Evolutionary conservation across 2,329 filamentous ascomycete genomes (phyloP).

Genomic region (Emmonsiellopsis sp.): DNA sequence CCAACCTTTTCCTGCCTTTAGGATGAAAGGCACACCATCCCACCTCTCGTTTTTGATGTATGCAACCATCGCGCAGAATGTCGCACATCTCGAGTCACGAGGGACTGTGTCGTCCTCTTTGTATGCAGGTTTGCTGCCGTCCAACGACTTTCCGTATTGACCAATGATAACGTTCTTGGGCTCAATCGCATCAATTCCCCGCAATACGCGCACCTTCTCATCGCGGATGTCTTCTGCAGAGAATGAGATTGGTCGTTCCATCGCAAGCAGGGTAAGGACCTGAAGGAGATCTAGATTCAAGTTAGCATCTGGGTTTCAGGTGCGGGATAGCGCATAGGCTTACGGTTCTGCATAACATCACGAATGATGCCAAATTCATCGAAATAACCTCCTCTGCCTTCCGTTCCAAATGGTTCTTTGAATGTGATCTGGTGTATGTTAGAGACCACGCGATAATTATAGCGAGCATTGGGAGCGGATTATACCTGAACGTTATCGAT

Average conservation of each 20-base stretch:
- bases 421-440: constrained; percentile 64
- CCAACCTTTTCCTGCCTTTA: constrained; percentile 86
- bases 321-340: constrained; percentile 18
- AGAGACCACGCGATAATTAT: neutral
- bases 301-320: neutral
- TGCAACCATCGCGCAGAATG: constrained; percentile 92
- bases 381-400: constrained; percentile 96
- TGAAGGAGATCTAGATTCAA: constrained; percentile 63
- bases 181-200: constrained; percentile 87
- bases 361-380: constrained; percentile 99
- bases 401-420: constrained; percentile 98
- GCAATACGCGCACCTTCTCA: constrained; percentile 91
- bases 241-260: constrained; percentile 98
- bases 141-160: constrained; percentile 92
- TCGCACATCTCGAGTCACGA: constrained; percentile 93
- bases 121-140: constrained; percentile 93
- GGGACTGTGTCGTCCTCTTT: constrained; percentile 98
- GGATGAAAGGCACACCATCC: constrained; percentile 98
- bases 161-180: constrained; percentile 99
- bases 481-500: constrained; percentile 89
- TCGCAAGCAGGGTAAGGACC: constrained; percentile 88
- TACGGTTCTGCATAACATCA: constrained; percentile 98
- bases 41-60: constrained; percentile 99
- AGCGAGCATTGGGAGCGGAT: neutral
- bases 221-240: constrained; percentile 96